A percentile compares a stretch with the other conserved stretches of the same genome.
Evolutionary conservation across 1,284 basidiomycete genomes (phyloP).

Genomic region (Ustilago lituana): DNA sequence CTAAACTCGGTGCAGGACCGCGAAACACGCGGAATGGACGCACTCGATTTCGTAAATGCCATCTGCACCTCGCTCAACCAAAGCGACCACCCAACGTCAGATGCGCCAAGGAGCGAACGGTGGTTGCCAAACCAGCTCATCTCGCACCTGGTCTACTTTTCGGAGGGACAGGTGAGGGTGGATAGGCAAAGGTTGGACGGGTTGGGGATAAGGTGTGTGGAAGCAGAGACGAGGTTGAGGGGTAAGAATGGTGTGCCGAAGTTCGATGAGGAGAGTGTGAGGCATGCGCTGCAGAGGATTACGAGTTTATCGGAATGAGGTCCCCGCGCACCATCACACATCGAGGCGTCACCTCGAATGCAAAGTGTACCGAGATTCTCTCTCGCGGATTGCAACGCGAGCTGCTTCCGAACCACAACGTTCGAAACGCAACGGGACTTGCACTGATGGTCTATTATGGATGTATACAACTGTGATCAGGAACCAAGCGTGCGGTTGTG

Average conservation of each 20-base stretch:
- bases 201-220: constrained; percentile 21
- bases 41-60: constrained; percentile 82
- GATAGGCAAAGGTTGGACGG: constrained; percentile 5
- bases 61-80: constrained; percentile 78
- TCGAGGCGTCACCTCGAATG: not conserved
- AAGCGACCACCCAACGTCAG: constrained; percentile 21
- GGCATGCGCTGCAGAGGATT: constrained; percentile 13
- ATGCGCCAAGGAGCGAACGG: not conserved
- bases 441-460: no score
- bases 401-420: no score
- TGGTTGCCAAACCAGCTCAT: constrained; percentile 69
- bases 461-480: no score
- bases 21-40: constrained; percentile 86
- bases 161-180: constrained; percentile 23
- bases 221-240: constrained; percentile 5
- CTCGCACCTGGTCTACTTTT: constrained; percentile 74
- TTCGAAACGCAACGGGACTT: no score
- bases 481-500: no score
- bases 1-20: constrained; percentile 88
- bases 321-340: not conserved
- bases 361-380: not conserved
- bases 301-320: not conserved
- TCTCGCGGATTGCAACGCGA: not conserved
- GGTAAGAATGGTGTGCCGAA: constrained; percentile 26
- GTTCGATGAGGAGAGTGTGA: constrained; percentile 36